phyloP scores from a whole-genome alignment of 2,329 filamentous ascomycete genomes.

The Talaromyces atroroseus region DNA sequence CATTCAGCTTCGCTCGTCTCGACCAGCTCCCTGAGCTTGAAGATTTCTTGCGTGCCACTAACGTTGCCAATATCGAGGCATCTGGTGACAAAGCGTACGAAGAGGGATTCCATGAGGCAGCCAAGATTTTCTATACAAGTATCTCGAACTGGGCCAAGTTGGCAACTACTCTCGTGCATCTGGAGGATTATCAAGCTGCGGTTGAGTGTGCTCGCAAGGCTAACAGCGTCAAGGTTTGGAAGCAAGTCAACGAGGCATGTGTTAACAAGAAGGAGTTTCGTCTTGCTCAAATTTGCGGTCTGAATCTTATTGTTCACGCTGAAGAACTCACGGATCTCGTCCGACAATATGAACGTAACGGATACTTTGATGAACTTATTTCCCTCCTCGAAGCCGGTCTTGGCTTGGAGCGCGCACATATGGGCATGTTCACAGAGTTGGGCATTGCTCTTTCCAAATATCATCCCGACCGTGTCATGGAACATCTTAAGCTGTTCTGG shows the following conservation, averaged over 20 bases:
- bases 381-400: constrained; percentile 88
- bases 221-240: constrained; percentile 99
- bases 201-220: constrained; percentile 97
- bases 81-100: constrained; percentile 97
- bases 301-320: constrained; percentile 95
- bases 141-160: constrained; percentile 99
- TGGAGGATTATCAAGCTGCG: constrained; percentile 93
- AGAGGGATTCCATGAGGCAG: constrained; percentile 89
- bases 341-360: constrained; percentile 92
- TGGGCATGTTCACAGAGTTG: constrained; percentile 94
- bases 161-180: constrained; percentile 93
- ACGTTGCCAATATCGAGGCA: constrained; percentile 92
- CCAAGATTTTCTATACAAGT: constrained; percentile 97
- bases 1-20: constrained; percentile 87
- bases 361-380: constrained; percentile 98
- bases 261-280: constrained; percentile 98
- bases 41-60: constrained; percentile 88
- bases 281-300: constrained; percentile 95
- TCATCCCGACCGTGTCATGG: constrained; percentile 93
- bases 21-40: constrained; percentile 90
- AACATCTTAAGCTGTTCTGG: constrained; percentile 99
- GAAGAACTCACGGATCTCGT: constrained; percentile 91
- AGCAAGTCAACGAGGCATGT: constrained; percentile 94
- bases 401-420: constrained; percentile 84
- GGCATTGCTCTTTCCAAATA: constrained; percentile 92